These are phyloP conservation scores for Blastocladiella emersonii DNA, from an alignment of 371 early-diverging fungal genomes.

Conservation along the genomic window DNA sequence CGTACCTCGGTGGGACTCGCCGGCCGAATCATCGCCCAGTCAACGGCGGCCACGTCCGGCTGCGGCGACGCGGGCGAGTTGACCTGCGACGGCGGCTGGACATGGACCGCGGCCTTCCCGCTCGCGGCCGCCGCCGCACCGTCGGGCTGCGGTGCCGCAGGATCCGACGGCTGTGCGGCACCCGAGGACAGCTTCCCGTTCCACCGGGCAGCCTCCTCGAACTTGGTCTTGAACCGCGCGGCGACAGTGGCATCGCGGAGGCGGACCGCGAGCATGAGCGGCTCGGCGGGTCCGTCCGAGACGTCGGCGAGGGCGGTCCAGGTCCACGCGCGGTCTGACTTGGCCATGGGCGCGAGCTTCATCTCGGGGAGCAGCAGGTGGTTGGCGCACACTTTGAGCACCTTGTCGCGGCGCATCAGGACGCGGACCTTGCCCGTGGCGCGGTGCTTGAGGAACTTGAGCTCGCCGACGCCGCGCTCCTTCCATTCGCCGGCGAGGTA, in stretches of 20 bases:
- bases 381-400: constrained; percentile 95
- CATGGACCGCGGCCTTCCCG: no score
- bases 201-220: constrained; percentile 44
- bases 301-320: constrained; percentile 79
- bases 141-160: background rate
- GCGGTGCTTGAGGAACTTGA: constrained; percentile 85
- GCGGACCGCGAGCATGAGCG: constrained; percentile 79
- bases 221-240: constrained; percentile 44
- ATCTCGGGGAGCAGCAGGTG: constrained; percentile 83
- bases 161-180: background rate
- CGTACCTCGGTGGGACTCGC: no score
- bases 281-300: constrained; percentile 83
- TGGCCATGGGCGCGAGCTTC: constrained; percentile 78
- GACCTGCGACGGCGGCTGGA: no score
- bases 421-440: constrained; percentile 71
- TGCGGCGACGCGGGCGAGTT: no score
- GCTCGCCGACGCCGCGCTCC: constrained; percentile 96
- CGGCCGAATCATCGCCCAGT: no score
- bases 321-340: constrained; percentile 96
- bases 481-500: constrained; percentile 91
- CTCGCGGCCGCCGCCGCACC: background rate
- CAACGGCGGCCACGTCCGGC: no score
- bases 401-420: constrained; percentile 95
- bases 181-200: background rate
- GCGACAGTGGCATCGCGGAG: constrained; percentile 70